These are phyloP conservation scores for Babesia bigemina DNA, from an alignment of 169 alveolate genomes.

Conservation along the genomic window DNA sequence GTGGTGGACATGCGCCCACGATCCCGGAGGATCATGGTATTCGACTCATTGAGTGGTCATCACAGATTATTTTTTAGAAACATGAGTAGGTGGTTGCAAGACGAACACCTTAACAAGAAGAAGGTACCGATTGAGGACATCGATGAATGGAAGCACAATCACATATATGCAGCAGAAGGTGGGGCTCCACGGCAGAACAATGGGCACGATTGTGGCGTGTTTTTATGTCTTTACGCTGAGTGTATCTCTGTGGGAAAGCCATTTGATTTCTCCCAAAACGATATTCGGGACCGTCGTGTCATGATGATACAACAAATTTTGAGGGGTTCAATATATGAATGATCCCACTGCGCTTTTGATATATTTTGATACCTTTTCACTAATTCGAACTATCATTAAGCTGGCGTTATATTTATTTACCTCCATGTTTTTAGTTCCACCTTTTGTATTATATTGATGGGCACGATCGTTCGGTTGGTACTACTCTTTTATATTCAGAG, in stretches of 20 bases:
- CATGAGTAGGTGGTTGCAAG: slow-evolving; percentile 74
- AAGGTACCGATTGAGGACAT: slow-evolving; percentile 15
- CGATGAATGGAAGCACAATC: slow-evolving; percentile 48
- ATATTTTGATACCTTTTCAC: too few relatives aligned
- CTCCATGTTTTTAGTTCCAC: too few relatives aligned
- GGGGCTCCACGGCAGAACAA: slow-evolving; percentile 82
- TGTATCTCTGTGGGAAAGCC: slow-evolving; percentile 77
- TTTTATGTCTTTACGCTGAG: slow-evolving; percentile 87
- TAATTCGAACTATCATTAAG: too few relatives aligned
- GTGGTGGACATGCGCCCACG: slow-evolving; percentile 77
- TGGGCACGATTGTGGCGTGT: slow-evolving; percentile 89
- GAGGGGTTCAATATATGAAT: slow-evolving; percentile 25
- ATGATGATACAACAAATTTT: slow-evolving; percentile 72
- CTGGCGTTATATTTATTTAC: too few relatives aligned
- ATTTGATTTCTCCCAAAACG: slow-evolving; percentile 81
- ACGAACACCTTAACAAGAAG: slow-evolving; percentile 77
- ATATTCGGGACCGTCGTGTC: slow-evolving; percentile 67
- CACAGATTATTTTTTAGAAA: slow-evolving; percentile 55
- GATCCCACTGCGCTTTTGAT: not conserved
- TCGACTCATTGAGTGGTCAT: slow-evolving; percentile 80
- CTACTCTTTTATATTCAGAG: too few relatives aligned
- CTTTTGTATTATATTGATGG: too few relatives aligned
- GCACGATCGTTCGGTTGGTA: too few relatives aligned
- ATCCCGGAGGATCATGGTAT: slow-evolving; percentile 69
- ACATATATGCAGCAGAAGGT: slow-evolving; percentile 26